Evolutionary conservation across 805 yeast species (phyloP), one percentile per base, ranked within the genome.

Genomic region (Metschnikowia reukaufii): DNA sequence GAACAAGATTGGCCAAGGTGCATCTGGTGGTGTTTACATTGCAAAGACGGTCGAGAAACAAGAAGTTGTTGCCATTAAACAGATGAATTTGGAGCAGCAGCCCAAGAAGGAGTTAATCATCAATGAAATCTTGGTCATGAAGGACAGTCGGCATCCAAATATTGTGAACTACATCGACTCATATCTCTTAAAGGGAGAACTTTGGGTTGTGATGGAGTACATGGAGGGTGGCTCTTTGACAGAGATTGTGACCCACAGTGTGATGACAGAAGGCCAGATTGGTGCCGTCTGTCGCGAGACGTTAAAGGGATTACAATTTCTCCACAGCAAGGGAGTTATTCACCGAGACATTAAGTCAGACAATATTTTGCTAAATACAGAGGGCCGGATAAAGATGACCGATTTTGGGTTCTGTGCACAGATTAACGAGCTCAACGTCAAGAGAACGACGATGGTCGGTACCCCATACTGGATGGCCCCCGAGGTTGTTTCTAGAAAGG

Each of bases 381-480:
- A 78, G 35, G 99, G 99, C 34, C 85, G 89, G 55, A 89, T 94
- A 61, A 94, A 94, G 68, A 76, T 94, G 63, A 94, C 99, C 0
- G 99, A 94, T 69, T 88, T 88, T 65, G 96, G 96, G 0, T 94
- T 92, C 72, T 94, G 99, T 70, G 99, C 99, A 0, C 96, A 91
- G 66, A 72, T 71, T 50, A 87, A 86, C 31, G 95, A 86, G 54
- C 78, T 80, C 45, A 86, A 87, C 54, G 73, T 86, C 45, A 91
- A 92, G 66, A 82, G 99, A 64, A 90, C 96, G 3, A 94, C 99
- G 4, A 89, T 94, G 96, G 99, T 94, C 15, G 99, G 99, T 13
- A 94, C 99, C 0, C 99, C 99, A 12, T 94, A 94, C 65, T 94
- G 99, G 99, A 94, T 94, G 99, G 99, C 99, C 0, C 99, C 99